phyloP scores from a whole-genome alignment of 768 basidiomycete species.

The Leucocoprinus leucothites region DNA sequence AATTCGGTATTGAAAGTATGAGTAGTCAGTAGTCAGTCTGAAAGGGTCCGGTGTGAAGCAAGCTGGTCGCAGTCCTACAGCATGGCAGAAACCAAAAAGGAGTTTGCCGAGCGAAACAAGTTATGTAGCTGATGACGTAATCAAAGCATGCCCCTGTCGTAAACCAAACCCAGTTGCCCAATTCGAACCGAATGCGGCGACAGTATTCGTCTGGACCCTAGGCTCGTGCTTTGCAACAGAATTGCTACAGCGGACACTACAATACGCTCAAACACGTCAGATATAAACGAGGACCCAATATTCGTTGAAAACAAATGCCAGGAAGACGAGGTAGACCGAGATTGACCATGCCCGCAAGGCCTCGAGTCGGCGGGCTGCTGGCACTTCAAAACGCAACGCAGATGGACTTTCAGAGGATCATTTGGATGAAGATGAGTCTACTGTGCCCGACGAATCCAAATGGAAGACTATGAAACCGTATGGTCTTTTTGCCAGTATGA shows the following conservation, averaged over 20 bases:
- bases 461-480: slow-evolving; percentile 19
- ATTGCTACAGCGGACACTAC: neutral
- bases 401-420: neutral
- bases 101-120: slow-evolving; percentile 6
- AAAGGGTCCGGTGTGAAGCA: neutral
- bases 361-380: too few relatives aligned
- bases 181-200: neutral
- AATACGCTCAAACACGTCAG: neutral
- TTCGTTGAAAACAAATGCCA: neutral
- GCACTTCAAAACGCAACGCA: neutral
- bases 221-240: too few relatives aligned
- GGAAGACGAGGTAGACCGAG: neutral
- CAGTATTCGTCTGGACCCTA: too few relatives aligned
- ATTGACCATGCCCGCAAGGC: neutral
- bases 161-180: neutral
- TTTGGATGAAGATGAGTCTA: neutral
- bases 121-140: neutral
- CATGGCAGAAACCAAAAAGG: neutral
- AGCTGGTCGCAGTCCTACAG: neutral
- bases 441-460: slow-evolving; percentile 5
- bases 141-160: neutral
- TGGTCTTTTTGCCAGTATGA: slow-evolving; percentile 17
- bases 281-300: neutral
- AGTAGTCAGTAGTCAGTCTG: neutral
- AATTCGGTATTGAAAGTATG: neutral